These are phyloP conservation scores for Cryptococcus maquisensis DNA, from an alignment of 1,284 basidiomycete genomes.

Conservation along the genomic window DNA sequence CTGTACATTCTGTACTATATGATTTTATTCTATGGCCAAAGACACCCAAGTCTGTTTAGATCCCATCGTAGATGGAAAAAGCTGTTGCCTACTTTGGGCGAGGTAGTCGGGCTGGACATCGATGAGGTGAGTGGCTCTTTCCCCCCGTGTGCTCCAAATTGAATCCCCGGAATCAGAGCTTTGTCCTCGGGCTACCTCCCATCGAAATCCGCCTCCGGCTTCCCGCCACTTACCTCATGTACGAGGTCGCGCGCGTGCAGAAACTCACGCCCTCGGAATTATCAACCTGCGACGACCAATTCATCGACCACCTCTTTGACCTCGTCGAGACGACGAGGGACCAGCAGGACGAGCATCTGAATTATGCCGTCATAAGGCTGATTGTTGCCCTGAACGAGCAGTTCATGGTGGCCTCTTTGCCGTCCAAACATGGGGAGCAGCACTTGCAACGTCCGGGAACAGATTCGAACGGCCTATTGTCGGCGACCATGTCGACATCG, in stretches of 20 bases:
- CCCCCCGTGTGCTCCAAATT: not conserved
- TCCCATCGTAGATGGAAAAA: conserved; percentile 75
- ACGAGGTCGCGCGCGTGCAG: conserved; percentile 86
- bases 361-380: conserved; percentile 88
- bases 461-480: not conserved
- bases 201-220: conserved; percentile 75
- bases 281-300: conserved; percentile 67
- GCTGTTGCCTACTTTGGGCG: conserved; percentile 72
- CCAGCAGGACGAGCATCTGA: conserved; percentile 84
- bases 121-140: conserved; percentile 37
- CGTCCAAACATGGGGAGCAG: conserved; percentile 13
- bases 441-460: not conserved
- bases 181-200: conserved; percentile 50
- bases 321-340: conserved; percentile 87
- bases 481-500: not conserved
- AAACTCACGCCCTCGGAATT: conserved; percentile 70
- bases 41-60: conserved; percentile 65
- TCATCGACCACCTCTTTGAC: conserved; percentile 88
- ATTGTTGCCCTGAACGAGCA: conserved; percentile 96
- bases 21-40: conserved; percentile 69
- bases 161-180: conserved; percentile 18
- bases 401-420: conserved; percentile 78
- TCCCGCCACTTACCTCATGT: conserved; percentile 70
- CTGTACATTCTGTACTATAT: conserved; percentile 76
- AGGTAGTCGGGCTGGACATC: conserved; percentile 42